phyloP scores from a whole-genome alignment of 192 early-diverging fungal genomes.

The Coemansia guatemalensis region DNA sequence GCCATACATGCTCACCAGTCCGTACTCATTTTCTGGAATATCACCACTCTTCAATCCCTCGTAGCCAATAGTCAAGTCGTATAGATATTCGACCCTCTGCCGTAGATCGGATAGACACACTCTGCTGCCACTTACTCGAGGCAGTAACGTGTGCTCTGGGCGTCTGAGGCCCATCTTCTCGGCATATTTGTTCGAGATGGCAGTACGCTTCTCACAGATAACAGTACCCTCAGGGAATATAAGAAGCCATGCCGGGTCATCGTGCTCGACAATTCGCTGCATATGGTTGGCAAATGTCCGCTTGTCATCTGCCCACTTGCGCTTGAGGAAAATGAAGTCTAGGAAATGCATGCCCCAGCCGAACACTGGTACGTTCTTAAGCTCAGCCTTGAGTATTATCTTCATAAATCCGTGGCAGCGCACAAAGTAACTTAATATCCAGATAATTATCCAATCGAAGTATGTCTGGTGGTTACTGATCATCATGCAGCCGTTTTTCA shows the following conservation, averaged over 20 bases:
- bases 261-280: constrained; percentile 52
- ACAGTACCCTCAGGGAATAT: constrained; percentile 98
- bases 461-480: constrained; percentile 52
- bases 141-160: constrained; percentile 75
- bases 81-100: constrained; percentile 69
- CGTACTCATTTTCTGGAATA: constrained; percentile 84
- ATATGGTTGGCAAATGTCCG: constrained; percentile 61
- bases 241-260: constrained; percentile 84
- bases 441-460: constrained; percentile 57
- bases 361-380: constrained; percentile 84
- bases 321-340: constrained; percentile 93
- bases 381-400: constrained; percentile 85
- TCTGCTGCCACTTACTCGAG: constrained; percentile 79
- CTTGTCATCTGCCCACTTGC: constrained; percentile 78
- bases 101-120: constrained; percentile 69
- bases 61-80: constrained; percentile 90
- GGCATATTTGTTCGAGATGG: constrained; percentile 68
- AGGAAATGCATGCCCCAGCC: constrained; percentile 89
- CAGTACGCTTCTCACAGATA: constrained; percentile 71
- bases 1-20: constrained; percentile 73
- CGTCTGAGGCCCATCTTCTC: constrained; percentile 61
- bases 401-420: constrained; percentile 80
- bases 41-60: constrained; percentile 68
- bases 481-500: constrained; percentile 46
- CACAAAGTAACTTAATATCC: constrained; percentile 62